These are phyloP conservation scores for Parietaria judaica DNA, from an alignment of 306 rosid genomes.

Conservation along the genomic window DNA sequence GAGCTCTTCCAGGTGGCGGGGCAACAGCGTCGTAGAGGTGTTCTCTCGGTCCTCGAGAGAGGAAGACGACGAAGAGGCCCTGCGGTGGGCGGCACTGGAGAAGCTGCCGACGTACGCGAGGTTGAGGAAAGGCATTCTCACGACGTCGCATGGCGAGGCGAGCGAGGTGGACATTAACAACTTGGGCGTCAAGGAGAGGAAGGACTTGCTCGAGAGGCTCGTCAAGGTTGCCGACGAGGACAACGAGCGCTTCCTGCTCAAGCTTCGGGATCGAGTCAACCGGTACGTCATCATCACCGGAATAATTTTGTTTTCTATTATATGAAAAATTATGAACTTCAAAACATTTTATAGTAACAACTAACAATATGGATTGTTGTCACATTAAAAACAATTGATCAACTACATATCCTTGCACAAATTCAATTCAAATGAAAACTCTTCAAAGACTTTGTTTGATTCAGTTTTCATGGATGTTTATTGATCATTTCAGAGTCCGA, in stretches of 20 bases:
- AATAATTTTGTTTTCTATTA: too few relatives aligned
- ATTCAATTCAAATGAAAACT: too few relatives aligned
- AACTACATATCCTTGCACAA: too few relatives aligned
- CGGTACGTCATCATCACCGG: conserved; percentile 17
- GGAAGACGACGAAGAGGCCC: conserved; percentile 43
- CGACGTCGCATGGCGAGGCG: conserved; percentile 26
- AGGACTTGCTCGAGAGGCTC: conserved; percentile 29
- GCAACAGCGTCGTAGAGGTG: not conserved
- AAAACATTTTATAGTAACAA: too few relatives aligned
- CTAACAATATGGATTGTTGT: too few relatives aligned
- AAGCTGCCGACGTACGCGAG: conserved; percentile 60
- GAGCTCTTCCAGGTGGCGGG: not conserved
- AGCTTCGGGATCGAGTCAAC: conserved; percentile 40
- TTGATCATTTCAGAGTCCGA: conserved; percentile 40
- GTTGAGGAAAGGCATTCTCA: conserved; percentile 41
- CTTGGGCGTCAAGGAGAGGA: conserved; percentile 35
- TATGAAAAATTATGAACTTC: too few relatives aligned
- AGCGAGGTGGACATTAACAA: conserved; percentile 37
- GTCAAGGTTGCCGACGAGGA: conserved; percentile 38
- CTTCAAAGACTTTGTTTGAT: too few relatives aligned
- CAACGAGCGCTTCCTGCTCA: conserved; percentile 42
- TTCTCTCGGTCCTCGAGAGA: conserved; percentile 5
- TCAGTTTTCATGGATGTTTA: not conserved
- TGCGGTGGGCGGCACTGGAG: conserved; percentile 62
- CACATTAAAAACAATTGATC: too few relatives aligned